These are phyloP conservation scores for Ganoderma lucidum DNA, from an alignment of 1,284 basidiomycete species.

Conservation along the genomic window DNA sequence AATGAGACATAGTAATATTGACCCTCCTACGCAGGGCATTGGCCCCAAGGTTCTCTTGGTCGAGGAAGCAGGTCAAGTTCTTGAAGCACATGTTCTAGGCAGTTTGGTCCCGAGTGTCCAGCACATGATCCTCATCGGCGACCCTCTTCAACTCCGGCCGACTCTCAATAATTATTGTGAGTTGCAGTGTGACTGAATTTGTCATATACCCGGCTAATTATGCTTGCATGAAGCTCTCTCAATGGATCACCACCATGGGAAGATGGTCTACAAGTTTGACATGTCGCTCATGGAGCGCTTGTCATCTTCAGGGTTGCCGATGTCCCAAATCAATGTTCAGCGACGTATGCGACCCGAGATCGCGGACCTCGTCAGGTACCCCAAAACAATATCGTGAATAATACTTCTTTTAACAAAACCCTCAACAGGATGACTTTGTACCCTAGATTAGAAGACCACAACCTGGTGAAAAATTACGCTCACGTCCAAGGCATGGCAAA, in stretches of 20 bases:
- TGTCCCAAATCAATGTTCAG: conserved; percentile 52
- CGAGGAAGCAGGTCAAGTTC: conserved; percentile 76
- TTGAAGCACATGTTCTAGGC: conserved; percentile 75
- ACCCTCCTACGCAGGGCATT: conserved; percentile 41
- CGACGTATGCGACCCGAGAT: conserved; percentile 55
- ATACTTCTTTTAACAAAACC: not conserved
- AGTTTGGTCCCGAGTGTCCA: conserved; percentile 56
- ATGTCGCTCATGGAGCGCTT: conserved; percentile 58
- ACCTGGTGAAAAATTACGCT: conserved; percentile 56
- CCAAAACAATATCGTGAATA: too few species aligned
- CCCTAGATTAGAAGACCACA: conserved; percentile 63
- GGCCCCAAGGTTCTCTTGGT: conserved; percentile 43
- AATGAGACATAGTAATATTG: not conserved
- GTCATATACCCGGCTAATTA: not conserved
- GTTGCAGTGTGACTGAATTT: conserved; percentile 28
- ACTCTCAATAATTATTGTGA: conserved; percentile 70
- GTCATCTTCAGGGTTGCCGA: conserved; percentile 45
- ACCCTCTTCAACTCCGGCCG: conserved; percentile 69
- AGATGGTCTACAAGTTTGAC: conserved; percentile 51
- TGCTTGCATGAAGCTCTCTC: conserved; percentile 44
- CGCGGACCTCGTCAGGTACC: conserved; percentile 48
- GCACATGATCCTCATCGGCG: conserved; percentile 36
- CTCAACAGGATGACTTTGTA: conserved; percentile 64
- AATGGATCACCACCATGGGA: conserved; percentile 47
- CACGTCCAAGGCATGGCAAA: conserved; percentile 62